These are phyloP conservation scores for Ceratocystiopsis brevicomis DNA, from an alignment of 2,329 filamentous ascomycete species.

Conservation along the genomic window DNA sequence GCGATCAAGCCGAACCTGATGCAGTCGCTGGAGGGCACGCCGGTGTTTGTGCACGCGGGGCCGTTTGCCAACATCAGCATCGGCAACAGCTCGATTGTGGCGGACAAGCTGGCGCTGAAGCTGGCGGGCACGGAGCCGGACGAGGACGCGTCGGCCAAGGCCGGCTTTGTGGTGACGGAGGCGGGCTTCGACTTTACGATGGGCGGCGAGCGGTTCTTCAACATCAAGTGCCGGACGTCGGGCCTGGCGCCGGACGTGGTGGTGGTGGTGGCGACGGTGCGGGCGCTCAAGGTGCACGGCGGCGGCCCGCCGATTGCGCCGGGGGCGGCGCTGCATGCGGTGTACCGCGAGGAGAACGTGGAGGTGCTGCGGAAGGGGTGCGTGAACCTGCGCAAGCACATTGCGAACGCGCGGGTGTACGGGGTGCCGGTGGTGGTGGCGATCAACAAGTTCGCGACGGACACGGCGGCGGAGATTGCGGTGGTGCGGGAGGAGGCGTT, in stretches of 20 bases:
- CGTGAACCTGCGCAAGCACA: constrained; percentile 89
- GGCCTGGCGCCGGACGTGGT: constrained; percentile 85
- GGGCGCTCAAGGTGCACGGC: constrained; percentile 91
- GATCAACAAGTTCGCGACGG: constrained; percentile 90
- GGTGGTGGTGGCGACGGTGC: constrained; percentile 86
- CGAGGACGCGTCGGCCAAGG: constrained; percentile 64
- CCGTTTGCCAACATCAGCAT: constrained; percentile 98
- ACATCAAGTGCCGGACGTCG: constrained; percentile 96
- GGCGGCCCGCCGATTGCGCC: constrained; percentile 87
- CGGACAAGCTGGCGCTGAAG: constrained; percentile 90
- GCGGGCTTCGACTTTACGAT: constrained; percentile 99
- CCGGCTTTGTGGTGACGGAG: constrained; percentile 89
- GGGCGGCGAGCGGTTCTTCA: constrained; percentile 98
- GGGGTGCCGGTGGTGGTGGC: constrained; percentile 90
- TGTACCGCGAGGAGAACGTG: constrained; percentile 86
- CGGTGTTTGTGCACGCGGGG: constrained; percentile 91
- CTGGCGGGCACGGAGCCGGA: constrained; percentile 85
- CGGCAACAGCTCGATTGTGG: constrained; percentile 84
- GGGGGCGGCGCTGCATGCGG: constrained; percentile 64
- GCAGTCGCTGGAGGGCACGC: constrained; percentile 93
- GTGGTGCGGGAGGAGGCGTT: constrained; percentile 82
- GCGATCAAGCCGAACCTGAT: constrained; percentile 98
- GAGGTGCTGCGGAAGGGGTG: constrained; percentile 80
- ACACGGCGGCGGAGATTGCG: constrained; percentile 79
- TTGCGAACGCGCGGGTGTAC: constrained; percentile 72